Base-by-base conservation (phyloP, 2,329 filamentous ascomycete genomes). In the Neophaeococcomyces mojaviensis region DNA sequence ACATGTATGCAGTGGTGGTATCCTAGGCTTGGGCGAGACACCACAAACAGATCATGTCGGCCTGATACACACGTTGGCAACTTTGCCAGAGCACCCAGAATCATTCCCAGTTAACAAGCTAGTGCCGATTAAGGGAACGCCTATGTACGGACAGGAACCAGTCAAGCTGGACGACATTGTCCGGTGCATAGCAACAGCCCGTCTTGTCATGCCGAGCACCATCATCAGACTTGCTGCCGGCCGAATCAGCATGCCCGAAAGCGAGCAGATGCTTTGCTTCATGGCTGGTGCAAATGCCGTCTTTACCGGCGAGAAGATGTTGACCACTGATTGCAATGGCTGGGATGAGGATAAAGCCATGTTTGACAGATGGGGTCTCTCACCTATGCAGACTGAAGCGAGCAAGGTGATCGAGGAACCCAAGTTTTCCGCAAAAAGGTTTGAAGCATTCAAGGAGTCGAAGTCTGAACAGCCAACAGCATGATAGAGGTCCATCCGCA, bases 301-400 rank as follows among this genome's bases (percentile, higher is more conserved):
- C 28, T 95, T 95, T 62, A 95, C 88, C 0, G 88, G 88, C 7
- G 88, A 95, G 70, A 94, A 90, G 74, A 94, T 95, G 88, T 65
- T 94, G 67, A 95, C 88, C 3, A 95, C 88, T 0, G 86, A 88
- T 47, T 94, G 87, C 62, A 89, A 87, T 56, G 86, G 87, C 24
- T 95, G 86, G 86, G 87, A 92, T 52, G 86, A 94, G 66, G 88
- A 95, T 59, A 81, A 78, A 52, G 80, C 71, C 34, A 86, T 94
- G 80, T 94, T 95, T 68, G 77, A 81, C 2, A 76, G 79, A 42
- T 94, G 87, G 84, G 88, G 88, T 0, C 68, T 92, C 48, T 74
- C 78, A 59, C 85, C 88, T 1, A 94, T 95, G 87, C 67, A 71
- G 53, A 69, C 55, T 4, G 54, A 57, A 37, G 55, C 55, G 8